Evolutionary conservation across 306 rosid genomes (phyloP), one percentile per base, ranked within the genome.

Genomic region (Cicer arietinum): DNA sequence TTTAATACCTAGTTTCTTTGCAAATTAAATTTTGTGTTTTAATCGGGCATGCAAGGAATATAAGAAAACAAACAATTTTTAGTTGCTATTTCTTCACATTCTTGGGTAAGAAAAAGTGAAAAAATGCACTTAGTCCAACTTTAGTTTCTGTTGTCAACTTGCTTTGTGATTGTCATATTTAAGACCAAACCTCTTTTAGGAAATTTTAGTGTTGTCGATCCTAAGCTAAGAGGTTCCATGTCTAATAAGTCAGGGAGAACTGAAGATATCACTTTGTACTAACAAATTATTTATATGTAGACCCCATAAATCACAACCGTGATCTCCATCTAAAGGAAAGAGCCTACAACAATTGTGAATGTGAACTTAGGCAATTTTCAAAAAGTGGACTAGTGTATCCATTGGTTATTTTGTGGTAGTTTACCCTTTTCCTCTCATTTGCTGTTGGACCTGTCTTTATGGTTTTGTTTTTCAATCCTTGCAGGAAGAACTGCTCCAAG

Each of bases 401-500:
- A 10, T 69, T 51, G 47, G 10, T 39, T 69, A 35, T 9, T 37
- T 39, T n/a, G 60, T 6, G 37, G 62, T 52, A 52, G 56, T 35
- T 46, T 73, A 42, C 68, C 37, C 25, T 42, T 69, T n/a, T 4
- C 25, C 56, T 67, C 64, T 80, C 20, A 72, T 42, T 62, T 68
- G 65, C 39, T 20, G 51, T 62, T 68, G 71, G 16, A 42, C 41
- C 54, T 59, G 42, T 58, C 81, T 44, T 77, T 12, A 86, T 41
- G 18, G 54, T 67, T 79, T 16, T 45, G 7, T n/a, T 64, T 44
- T 62, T 13, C 59, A 51, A 53, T 84, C 76, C 68, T 65, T 90
- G 92, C 92, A 94, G 98, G 98, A 94, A 83, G 98, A 91, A 77
- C 85, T 94, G 76, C 91, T 94, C 69, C 91, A 87, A 54, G 96